These are phyloP conservation scores for Calonectria ilicicola DNA, from an alignment of 2,329 filamentous ascomycete genomes.

Conservation along the genomic window DNA sequence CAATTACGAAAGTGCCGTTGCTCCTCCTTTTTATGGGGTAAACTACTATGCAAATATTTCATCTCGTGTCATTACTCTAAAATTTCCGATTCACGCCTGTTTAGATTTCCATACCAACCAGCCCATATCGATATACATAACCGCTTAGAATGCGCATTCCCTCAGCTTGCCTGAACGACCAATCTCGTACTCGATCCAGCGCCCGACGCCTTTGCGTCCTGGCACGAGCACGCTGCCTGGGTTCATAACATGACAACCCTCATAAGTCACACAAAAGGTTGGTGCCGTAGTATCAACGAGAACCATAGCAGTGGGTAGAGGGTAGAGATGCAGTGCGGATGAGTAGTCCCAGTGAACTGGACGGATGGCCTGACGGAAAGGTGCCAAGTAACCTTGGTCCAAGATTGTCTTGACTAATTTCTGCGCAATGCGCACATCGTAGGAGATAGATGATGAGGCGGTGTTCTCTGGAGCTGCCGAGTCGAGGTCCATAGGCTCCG, in stretches of 20 bases:
- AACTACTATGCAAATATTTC: not conserved
- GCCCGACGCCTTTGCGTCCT: constrained; percentile 75
- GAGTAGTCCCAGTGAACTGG: constrained; percentile 94
- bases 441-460: constrained; percentile 55
- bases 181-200: constrained; percentile 91
- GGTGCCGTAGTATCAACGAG: constrained; percentile 85
- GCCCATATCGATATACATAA: not conserved
- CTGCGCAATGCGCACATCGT: constrained; percentile 71
- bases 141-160: constrained; percentile 68
- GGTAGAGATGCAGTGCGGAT: constrained; percentile 83
- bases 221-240: constrained; percentile 81
- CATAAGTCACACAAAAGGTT: constrained; percentile 89
- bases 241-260: constrained; percentile 96
- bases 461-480: constrained; percentile 36
- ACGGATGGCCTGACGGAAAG: constrained; percentile 82
- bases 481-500: constrained; percentile 57
- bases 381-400: constrained; percentile 89
- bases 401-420: constrained; percentile 91
- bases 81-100: constrained; percentile 18
- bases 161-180: constrained; percentile 71
- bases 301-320: constrained; percentile 85
- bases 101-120: not conserved
- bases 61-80: constrained; percentile 16
- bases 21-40: not conserved
- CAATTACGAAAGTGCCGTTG: not conserved